These are phyloP conservation scores for Arxiozyma heterogenica DNA, from an alignment of 1,139 yeast species.

Conservation along the genomic window DNA sequence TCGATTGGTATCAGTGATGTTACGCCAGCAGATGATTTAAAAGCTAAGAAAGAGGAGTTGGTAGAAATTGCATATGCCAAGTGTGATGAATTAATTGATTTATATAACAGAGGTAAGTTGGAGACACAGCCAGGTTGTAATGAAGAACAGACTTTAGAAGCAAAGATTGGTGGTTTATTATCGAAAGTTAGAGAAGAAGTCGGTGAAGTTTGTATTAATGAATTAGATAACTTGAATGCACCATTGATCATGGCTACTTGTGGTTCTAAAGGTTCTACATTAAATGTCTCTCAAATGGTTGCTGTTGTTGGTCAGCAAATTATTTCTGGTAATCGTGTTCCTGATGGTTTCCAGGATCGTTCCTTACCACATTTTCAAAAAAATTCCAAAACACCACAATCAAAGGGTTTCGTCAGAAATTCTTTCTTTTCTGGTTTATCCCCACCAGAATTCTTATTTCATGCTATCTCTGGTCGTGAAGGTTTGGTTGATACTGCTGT, in stretches of 20 bases:
- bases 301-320: conserved; percentile 99
- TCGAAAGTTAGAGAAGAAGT: conserved; percentile 98
- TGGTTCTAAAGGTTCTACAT: conserved; percentile 97
- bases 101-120: conserved; percentile 73
- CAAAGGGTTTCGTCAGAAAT: conserved; percentile 95
- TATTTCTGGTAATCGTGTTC: conserved; percentile 97
- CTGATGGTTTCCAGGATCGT: conserved; percentile 98
- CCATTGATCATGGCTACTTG: conserved; percentile 98
- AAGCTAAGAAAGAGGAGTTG: conserved; percentile 70
- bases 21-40: conserved; percentile 79
- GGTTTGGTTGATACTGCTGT: conserved; percentile 99
- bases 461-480: conserved; percentile 99
- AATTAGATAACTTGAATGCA: conserved; percentile 82
- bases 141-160: conserved; percentile 96
- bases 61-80: conserved; percentile 86
- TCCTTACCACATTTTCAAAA: conserved; percentile 95
- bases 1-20: conserved; percentile 97
- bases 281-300: conserved; percentile 99
- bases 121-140: conserved; percentile 99
- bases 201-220: conserved; percentile 93
- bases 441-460: conserved; percentile 96
- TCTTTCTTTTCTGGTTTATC: conserved; percentile 89
- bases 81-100: conserved; percentile 83
- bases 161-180: conserved; percentile 89
- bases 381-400: conserved; percentile 92